A percentile compares a stretch with the other conserved stretches of the same genome.
Conservation (phyloP, 2,329 filamentous ascomycete species). For the Neofusicoccum cordaticola region DNA sequence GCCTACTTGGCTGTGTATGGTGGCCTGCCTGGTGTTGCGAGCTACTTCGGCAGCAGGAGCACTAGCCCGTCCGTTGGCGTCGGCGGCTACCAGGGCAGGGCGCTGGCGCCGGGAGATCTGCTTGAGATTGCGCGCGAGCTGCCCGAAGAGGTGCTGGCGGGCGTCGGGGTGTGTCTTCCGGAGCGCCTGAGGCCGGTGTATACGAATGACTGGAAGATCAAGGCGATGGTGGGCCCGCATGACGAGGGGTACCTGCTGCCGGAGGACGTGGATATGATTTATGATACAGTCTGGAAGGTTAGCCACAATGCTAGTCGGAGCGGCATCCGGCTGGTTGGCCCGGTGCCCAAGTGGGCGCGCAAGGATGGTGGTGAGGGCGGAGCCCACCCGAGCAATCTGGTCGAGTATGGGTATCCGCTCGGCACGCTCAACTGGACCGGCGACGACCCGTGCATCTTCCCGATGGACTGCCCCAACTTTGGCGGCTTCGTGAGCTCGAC, state of each 20-base stretch:
- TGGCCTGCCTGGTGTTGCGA: slow-evolving; percentile 52
- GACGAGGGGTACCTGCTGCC: slow-evolving; percentile 52
- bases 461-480: slow-evolving; percentile 58
- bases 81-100: slow-evolving; percentile 59
- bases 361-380: slow-evolving; percentile 62
- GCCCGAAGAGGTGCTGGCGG: slow-evolving; percentile 29
- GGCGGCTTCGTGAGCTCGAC: slow-evolving; percentile 59
- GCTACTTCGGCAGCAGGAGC: slow-evolving; percentile 59
- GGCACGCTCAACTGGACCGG: slow-evolving; percentile 61
- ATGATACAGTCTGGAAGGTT: slow-evolving; percentile 57
- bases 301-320: slow-evolving; percentile 61
- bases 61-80: slow-evolving; percentile 58
- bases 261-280: slow-evolving; percentile 57
- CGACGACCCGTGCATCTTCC: slow-evolving; percentile 60
- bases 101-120: slow-evolving; percentile 54
- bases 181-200: slow-evolving; percentile 49
- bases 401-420: slow-evolving; percentile 55
- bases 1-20: slow-evolving; percentile 59
- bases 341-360: slow-evolving; percentile 58
- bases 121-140: slow-evolving; percentile 39
- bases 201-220: slow-evolving; percentile 50
- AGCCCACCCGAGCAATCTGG: slow-evolving; percentile 58
- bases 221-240: slow-evolving; percentile 56
- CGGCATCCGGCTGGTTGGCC: slow-evolving; percentile 59
- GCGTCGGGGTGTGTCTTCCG: slow-evolving; percentile 38